Evolutionary conservation across 768 basidiomycete species (phyloP).

Genomic region (Boletus reticuloceps): DNA sequence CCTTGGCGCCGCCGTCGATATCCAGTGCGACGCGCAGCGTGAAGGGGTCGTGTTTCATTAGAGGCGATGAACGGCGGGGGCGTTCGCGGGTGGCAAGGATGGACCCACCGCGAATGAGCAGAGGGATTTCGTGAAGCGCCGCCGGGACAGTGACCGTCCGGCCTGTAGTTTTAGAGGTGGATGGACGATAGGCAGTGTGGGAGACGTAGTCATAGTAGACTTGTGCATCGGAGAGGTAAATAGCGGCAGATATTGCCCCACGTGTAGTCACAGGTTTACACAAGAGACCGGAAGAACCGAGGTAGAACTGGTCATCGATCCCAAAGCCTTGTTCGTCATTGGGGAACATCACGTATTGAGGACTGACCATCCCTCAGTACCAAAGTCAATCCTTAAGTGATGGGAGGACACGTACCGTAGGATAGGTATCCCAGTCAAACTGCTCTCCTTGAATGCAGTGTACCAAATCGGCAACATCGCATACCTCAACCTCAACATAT

Average conservation of each 20-base stretch:
- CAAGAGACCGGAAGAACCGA: conserved; percentile 85
- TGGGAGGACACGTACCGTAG: conserved; percentile 53
- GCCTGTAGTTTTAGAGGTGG: conserved; percentile 44
- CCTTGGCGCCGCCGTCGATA: conserved; percentile 55
- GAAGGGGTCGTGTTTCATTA: conserved; percentile 93
- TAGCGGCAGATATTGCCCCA: conserved; percentile 61
- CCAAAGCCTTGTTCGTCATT: conserved; percentile 81
- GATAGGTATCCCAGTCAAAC: conserved; percentile 76
- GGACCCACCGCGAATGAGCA: conserved; percentile 88
- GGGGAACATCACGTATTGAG: conserved; percentile 95
- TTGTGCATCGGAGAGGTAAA: conserved; percentile 89
- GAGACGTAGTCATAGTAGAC: conserved; percentile 96
- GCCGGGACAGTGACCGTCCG: conserved; percentile 75
- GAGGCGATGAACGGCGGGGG: conserved; percentile 76
- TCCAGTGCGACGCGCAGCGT: conserved; percentile 83
- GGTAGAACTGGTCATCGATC: conserved; percentile 92
- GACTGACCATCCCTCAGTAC: conserved; percentile 45
- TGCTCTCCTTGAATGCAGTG: conserved; percentile 92
- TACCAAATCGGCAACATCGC: conserved; percentile 92
- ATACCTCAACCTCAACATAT: conserved; percentile 80
- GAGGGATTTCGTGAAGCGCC: conserved; percentile 74
- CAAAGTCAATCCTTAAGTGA: neutral
- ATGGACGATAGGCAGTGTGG: conserved; percentile 61
- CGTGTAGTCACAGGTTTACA: conserved; percentile 86
- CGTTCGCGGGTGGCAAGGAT: conserved; percentile 87